phyloP scores from a whole-genome alignment of 805 yeast species.

The Hanseniaspora lachancei region DNA sequence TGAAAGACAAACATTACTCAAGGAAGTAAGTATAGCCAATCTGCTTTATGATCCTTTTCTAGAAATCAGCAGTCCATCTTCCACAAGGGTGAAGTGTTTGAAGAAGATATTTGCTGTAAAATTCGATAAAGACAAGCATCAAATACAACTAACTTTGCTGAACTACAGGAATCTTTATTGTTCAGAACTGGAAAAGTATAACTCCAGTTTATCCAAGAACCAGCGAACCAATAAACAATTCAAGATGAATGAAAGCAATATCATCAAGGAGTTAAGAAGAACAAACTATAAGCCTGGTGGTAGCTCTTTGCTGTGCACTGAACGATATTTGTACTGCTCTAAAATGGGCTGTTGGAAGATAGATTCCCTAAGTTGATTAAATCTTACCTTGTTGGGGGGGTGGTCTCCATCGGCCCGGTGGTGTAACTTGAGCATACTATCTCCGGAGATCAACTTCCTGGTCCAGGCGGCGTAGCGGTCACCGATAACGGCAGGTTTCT shows the following conservation, averaged over 20 bases:
- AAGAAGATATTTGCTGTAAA: slow-evolving; percentile 19
- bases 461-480: not conserved
- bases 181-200: not conserved
- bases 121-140: not conserved
- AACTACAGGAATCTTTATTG: not conserved
- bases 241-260: not conserved
- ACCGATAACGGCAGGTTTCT: not conserved
- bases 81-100: slow-evolving; percentile 21
- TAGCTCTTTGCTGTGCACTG: not conserved
- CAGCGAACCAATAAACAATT: not conserved
- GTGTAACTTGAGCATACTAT: not conserved
- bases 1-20: slow-evolving; percentile 16
- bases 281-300: not conserved
- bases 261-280: slow-evolving; percentile 3
- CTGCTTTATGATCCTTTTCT: slow-evolving; percentile 18
- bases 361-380: not conserved
- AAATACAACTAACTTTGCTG: not conserved
- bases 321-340: not conserved
- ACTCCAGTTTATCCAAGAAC: not conserved
- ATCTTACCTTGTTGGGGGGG: no score
- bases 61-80: slow-evolving; percentile 15
- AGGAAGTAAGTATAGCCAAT: slow-evolving; percentile 23
- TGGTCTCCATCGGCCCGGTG: not conserved
- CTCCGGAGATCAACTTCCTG: not conserved
- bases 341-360: slow-evolving; percentile 1